Evolutionary conservation across 148 eudicot genomes (phyloP).

Genomic region (Polygonum maritimum): DNA sequence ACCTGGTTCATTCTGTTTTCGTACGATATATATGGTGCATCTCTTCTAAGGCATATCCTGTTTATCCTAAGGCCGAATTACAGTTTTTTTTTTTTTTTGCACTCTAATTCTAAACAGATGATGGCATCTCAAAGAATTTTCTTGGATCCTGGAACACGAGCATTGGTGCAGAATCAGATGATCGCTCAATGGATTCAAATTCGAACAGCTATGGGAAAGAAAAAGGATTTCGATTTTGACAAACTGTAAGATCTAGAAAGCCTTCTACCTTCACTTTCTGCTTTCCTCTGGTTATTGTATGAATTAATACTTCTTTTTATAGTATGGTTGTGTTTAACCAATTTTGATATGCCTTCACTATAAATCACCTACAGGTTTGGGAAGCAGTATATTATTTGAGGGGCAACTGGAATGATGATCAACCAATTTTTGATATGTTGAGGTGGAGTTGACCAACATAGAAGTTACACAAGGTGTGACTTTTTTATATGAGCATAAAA

Average conservation of each 20-base stretch:
- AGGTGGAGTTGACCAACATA: too few species aligned
- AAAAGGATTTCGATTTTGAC: slow-evolving; percentile 58
- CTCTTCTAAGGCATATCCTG: too few species aligned
- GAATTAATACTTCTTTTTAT: background rate
- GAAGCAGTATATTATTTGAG: too few species aligned
- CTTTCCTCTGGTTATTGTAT: background rate
- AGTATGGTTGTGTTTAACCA: background rate
- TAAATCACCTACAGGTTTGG: too few species aligned
- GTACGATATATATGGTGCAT: too few species aligned
- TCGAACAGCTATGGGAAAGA: slow-evolving; percentile 63
- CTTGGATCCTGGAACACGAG: slow-evolving; percentile 67
- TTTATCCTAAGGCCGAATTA: too few species aligned
- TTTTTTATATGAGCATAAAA: too few species aligned
- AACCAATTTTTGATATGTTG: too few species aligned
- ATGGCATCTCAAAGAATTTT: slow-evolving; percentile 69
- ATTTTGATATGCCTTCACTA: too few species aligned
- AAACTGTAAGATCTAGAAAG: slow-evolving; percentile 46
- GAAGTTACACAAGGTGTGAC: too few species aligned
- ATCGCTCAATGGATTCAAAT: slow-evolving; percentile 69
- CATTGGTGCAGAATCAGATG: slow-evolving; percentile 38
- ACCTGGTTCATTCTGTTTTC: too few species aligned
- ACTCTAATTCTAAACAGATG: slow-evolving; percentile 47
- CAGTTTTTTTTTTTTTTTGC: background rate
- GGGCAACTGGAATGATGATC: too few species aligned
- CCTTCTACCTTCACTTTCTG: background rate